Evolutionary conservation across 139 green algal species (phyloP).

Genomic region (Auxenochlorella protothecoides): DNA sequence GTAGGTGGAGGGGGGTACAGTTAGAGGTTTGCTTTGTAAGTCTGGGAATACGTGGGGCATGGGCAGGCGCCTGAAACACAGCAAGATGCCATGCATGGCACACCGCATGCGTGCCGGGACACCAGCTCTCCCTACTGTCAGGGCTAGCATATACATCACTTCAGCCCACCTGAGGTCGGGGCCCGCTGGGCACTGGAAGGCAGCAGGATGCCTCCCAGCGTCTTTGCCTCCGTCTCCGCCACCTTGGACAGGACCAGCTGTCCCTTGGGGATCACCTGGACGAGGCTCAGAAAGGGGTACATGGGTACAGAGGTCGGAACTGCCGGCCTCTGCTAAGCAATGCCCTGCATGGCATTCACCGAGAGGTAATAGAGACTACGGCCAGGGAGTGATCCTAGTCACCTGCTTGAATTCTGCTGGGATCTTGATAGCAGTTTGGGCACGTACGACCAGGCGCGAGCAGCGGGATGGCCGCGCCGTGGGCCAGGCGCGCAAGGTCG

Average conservation of each 20-base stretch:
- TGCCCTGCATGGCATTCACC: neutral
- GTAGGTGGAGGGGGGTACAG: neutral
- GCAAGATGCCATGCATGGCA: too few species aligned
- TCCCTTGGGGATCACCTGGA: slow-evolving; percentile 69
- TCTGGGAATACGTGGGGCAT: too few species aligned
- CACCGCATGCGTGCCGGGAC: too few species aligned
- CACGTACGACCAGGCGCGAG: too few species aligned
- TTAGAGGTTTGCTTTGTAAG: neutral
- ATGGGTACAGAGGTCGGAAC: neutral
- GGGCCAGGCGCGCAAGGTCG: too few species aligned
- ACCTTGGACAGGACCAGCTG: slow-evolving; percentile 86
- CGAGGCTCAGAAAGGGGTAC: neutral
- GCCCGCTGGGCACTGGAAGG: slow-evolving; percentile 63
- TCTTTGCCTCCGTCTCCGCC: slow-evolving; percentile 67
- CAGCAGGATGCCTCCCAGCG: slow-evolving; percentile 78
- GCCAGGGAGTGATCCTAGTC: too few species aligned
- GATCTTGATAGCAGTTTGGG: too few species aligned
- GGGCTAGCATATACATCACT: too few species aligned
- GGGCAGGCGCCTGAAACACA: too few species aligned
- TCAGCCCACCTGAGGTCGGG: slow-evolving; percentile 41
- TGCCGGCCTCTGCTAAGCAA: neutral
- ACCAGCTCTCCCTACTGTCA: too few species aligned
- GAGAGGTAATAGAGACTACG: neutral
- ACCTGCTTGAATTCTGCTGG: too few species aligned
- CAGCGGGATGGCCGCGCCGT: too few species aligned